Percentiles rank a stretch among this genome's conserved stretches.
Conservation (phyloP, 2,329 filamentous ascomycete species). For the Venturia pyrina region DNA sequence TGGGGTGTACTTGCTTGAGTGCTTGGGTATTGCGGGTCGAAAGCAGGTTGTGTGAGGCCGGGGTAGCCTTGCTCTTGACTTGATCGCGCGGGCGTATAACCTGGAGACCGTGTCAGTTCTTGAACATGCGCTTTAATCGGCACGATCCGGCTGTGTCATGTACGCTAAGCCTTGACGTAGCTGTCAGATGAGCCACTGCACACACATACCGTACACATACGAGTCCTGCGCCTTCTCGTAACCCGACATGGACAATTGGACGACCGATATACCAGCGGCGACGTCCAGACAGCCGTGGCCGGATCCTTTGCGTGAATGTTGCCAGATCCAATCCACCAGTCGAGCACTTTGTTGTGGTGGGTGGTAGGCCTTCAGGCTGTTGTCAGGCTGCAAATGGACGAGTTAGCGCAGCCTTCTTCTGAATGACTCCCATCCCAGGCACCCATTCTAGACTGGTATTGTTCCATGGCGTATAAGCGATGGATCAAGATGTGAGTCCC, state of each 20-base stretch:
- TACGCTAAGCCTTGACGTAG: slow-evolving; percentile 20
- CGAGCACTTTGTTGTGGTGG: not conserved
- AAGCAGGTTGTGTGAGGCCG: slow-evolving; percentile 39
- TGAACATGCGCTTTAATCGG: slow-evolving; percentile 28
- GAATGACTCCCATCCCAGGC: slow-evolving; percentile 4
- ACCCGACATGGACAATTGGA: slow-evolving; percentile 57
- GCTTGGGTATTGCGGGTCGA: slow-evolving; percentile 38
- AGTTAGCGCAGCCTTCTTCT: slow-evolving; percentile 4
- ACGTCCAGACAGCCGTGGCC: not conserved
- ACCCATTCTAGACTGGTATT: not conserved
- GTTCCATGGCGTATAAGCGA: not conserved
- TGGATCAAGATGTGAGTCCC: not conserved
- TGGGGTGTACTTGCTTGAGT: slow-evolving; percentile 40
- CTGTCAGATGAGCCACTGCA: slow-evolving; percentile 14
- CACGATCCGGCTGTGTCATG: slow-evolving; percentile 22
- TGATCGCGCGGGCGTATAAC: slow-evolving; percentile 50
- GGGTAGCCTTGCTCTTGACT: slow-evolving; percentile 46
- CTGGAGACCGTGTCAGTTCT: slow-evolving; percentile 38
- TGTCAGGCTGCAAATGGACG: slow-evolving; percentile 3
- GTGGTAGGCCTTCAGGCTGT: slow-evolving; percentile 1
- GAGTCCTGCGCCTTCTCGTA: slow-evolving; percentile 67
- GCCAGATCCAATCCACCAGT: slow-evolving; percentile 2
- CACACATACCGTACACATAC: slow-evolving; percentile 69
- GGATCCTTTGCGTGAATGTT: slow-evolving; percentile 1
- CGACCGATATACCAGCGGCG: not conserved